A percentile compares a stretch with the other conserved stretches of the same genome.
phyloP scores from a whole-genome alignment of 1,139 yeast genomes.

The Taiozyma sp. region DNA sequence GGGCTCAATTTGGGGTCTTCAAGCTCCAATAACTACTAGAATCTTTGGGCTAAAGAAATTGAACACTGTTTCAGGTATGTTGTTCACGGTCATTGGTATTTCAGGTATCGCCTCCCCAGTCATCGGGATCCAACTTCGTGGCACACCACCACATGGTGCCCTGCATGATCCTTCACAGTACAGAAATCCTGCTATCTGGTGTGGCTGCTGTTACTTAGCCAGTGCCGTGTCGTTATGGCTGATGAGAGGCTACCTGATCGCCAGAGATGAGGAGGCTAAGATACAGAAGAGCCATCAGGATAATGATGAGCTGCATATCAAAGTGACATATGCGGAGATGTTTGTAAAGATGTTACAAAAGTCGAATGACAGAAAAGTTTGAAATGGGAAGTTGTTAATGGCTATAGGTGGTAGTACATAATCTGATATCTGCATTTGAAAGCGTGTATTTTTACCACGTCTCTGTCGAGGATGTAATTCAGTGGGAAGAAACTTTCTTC shows the following conservation, averaged over 20 bases:
- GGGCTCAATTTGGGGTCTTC: conserved; percentile 36
- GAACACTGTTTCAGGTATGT: conserved; percentile 41
- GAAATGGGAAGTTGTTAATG: not conserved
- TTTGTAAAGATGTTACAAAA: conserved; percentile 9
- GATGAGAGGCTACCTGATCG: conserved; percentile 45
- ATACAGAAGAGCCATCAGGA: conserved; percentile 19
- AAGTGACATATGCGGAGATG: conserved; percentile 15
- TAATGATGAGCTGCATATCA: conserved; percentile 21
- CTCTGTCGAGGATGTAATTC: no score
- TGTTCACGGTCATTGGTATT: conserved; percentile 51
- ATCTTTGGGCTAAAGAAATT: conserved; percentile 45
- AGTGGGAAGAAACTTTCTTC: no score
- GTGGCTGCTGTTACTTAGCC: conserved; percentile 46
- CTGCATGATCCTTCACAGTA: conserved; percentile 39
- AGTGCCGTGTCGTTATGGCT: conserved; percentile 36
- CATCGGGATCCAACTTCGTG: conserved; percentile 45
- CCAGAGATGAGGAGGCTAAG: conserved; percentile 35
- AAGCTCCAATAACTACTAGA: conserved; percentile 26
- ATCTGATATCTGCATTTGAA: not conserved
- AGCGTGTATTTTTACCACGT: no score
- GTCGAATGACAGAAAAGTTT: conserved; percentile 9
- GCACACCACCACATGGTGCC: conserved; percentile 26
- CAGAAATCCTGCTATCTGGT: conserved; percentile 45
- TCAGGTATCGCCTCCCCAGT: conserved; percentile 48
- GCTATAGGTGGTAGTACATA: not conserved